These are phyloP conservation scores for Tillandsia fasciculata DNA, from an alignment of 176 grass and related monocot genomes.

Conservation along the genomic window DNA sequence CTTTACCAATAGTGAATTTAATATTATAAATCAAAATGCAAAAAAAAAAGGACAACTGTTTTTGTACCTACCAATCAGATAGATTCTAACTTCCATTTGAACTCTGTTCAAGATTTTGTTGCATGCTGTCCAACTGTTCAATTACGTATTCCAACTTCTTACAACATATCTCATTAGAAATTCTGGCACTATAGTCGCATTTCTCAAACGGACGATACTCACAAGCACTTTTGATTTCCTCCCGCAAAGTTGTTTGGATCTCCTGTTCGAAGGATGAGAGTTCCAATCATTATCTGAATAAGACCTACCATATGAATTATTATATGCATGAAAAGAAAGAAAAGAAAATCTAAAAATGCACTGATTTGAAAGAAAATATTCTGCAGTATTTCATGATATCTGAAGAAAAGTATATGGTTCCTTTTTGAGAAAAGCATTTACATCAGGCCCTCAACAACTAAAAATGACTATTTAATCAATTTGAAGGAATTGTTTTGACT, in stretches of 20 bases:
- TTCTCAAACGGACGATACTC: constrained; percentile 94
- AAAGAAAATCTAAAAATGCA: neutral
- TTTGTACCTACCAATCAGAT: neutral
- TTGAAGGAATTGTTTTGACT: too few relatives aligned
- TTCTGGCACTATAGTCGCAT: constrained; percentile 76
- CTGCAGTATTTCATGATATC: too few relatives aligned
- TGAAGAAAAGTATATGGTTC: too few relatives aligned
- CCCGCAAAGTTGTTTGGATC: constrained; percentile 72
- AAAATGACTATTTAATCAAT: too few relatives aligned
- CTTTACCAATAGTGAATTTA: too few relatives aligned
- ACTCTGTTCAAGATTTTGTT: constrained; percentile 46
- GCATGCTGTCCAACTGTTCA: constrained; percentile 66
- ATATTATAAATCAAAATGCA: too few relatives aligned
- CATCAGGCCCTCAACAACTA: too few relatives aligned
- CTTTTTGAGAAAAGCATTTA: too few relatives aligned
- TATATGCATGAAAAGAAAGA: neutral
- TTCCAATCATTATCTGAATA: constrained; percentile 1
- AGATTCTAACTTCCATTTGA: constrained; percentile 8
- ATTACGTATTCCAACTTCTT: constrained; percentile 80
- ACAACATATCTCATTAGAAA: constrained; percentile 78
- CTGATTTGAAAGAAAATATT: too few relatives aligned
- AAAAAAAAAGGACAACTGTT: neutral
- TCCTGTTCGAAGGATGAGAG: constrained; percentile 38
- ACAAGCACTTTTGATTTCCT: constrained; percentile 82
- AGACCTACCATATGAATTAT: neutral